Base-by-base conservation (phyloP, 257 asterid genomes). In the Ajuga chamaepitys region DNA sequence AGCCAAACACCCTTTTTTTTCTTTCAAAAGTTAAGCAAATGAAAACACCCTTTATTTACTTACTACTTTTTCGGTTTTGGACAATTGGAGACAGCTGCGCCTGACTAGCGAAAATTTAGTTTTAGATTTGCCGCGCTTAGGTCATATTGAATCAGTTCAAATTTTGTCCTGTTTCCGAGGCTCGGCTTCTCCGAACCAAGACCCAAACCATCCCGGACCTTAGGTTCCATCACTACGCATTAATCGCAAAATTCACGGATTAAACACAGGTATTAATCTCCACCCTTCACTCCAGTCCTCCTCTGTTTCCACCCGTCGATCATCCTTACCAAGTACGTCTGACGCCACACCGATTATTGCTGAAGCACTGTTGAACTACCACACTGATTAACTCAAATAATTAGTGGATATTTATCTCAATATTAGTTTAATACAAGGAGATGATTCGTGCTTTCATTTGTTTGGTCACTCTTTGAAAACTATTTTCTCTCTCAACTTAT, bases 71-170 rank as follows among this genome's bases (percentile, higher is more conserved):
- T n/a, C n/a, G n/a, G n/a, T n/a, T n/a, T n/a, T n/a, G n/a, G n/a
- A n/a, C n/a, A n/a, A n/a, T n/a, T n/a, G n/a, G n/a, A n/a, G n/a
- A n/a, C n/a, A n/a, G n/a, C n/a, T n/a, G n/a, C n/a, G n/a, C n/a
- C 4, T 54, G 67, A 34, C 61, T 48, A 11, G 17, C 40, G 3
- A 68, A 70, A 37, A 4, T 77, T 60, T 18, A 66, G 67, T 67
- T 76, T 81, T 81, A 66, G 67, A 70, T 76, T 81, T 81, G 78
- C 83, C 89, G 89, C 86, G 83, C 85, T 72, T 1, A 53, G 60
- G 75, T 68, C 71, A 66, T 55, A 34, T 62, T 72, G 72, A 70
- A 71, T 12, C 75, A 71, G 85, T 74, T 81, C 75, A 86, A 66
- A 74, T 48, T 65, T 83, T 83, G 90, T 82, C 84, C 17, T 68